Base-by-base conservation (phyloP, 2,329 filamentous ascomycete genomes). In the Fusarium coicis region DNA sequence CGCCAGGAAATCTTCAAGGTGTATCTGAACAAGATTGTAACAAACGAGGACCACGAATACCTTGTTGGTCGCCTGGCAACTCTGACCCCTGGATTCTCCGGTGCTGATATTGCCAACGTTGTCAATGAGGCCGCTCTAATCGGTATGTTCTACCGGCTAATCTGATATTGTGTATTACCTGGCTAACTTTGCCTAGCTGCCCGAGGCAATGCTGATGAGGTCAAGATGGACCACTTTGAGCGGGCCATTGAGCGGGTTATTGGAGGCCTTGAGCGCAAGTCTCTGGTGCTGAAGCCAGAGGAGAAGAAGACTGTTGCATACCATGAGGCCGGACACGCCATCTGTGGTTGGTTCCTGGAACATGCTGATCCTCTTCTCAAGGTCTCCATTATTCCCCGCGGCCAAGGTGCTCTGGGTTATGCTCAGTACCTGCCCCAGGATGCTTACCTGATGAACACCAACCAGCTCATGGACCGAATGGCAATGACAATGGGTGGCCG, bases 401-500 rank as follows among this genome's bases (percentile, higher is more conserved):
- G 96, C 63, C 93, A 96, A 82, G 96, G 95, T 40, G 95, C 95
- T 32, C 87, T 99, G 21, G 96, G 96, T 14, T 99, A 99, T 80
- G 96, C 96, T 4, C 96, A 99, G 83, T 98, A 98, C 81, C 89
- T 99, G n/a, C 96, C 96, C 2, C 88, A 92, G 28, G 96, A 99
- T 80, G 94, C 94, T 14, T 98, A 98, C 82, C 89, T 99, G 73
- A 96, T 99, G 95, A 97, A 93, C 79, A 92, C 94, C 73, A 92
- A 95, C 81, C 96, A 99, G 84, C 88, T 99, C 46, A 97, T 98
- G 94, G 96, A 99, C 82, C 95, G 96, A 76, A 99, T 99, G 96
- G 96, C 96, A 73, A 99, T 99, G 96, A 98, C 96, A 5, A 91
- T 99, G 62, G 96, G 95, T 76, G 96, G 96, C 4, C 94, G 96